Evolutionary conservation across 2,329 filamentous ascomycete genomes (phyloP), one percentile per base, ranked within the genome.

Genomic region (Clonostachys rhizophaga): DNA sequence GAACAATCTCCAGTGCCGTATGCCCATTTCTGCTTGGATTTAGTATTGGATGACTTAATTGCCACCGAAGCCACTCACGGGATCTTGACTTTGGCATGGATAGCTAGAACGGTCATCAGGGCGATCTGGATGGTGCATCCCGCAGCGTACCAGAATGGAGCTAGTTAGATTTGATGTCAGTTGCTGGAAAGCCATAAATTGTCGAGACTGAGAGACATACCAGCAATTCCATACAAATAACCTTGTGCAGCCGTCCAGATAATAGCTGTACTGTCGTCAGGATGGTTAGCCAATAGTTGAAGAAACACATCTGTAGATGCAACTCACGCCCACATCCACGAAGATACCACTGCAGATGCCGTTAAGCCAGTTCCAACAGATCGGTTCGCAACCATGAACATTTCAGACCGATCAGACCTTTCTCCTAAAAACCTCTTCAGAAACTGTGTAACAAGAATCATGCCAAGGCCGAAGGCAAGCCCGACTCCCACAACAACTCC

Each of bases 361-460:
- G 95, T 89, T 13, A 96, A 75, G 40, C 91, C 91, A 9, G 89
- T 91, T 62, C 95, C 96, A 54, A 96, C 89, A 2, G 88, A 91
- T 51, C 91, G 78, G 16, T 90, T 90, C 44, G 91, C 91, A 0
- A 91, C 95, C 53, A 80, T 91, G 74, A 96, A 96, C 81, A 91
- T 94, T 69, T 96, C 91, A 0, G 87, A 91, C 0, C 91, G 24
- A 30, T 96, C 64, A 95, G 90, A 4, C 91, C 72, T 64, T 94
- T 90, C 44, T 66, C 63, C 55, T 69, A 30, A 70, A 56, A 68
- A 81, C 60, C 82, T 72, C 59, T 84, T 86, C 49, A 89, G 68
- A 30, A 86, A 75, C 65, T 84, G 85, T 2, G 84, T 89, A n/a
- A 20, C 39, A 36, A 18, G 35, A 46, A 72, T 65, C 85, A 88